phyloP scores from a whole-genome alignment of 164 flowering plant genomes.

The Malania oleifera region DNA sequence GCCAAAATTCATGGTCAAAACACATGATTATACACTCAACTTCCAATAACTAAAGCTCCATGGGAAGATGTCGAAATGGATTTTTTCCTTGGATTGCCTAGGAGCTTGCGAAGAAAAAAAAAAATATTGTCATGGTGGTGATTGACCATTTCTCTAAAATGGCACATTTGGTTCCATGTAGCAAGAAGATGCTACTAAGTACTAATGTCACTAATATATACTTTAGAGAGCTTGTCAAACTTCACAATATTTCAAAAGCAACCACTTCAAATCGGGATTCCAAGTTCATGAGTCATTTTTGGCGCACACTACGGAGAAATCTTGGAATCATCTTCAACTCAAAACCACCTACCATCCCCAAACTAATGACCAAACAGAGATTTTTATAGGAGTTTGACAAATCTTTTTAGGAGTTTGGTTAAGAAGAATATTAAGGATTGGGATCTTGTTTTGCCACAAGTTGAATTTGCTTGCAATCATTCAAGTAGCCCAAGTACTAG shows the following conservation, averaged over 20 bases:
- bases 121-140: background rate
- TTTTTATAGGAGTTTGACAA: no score
- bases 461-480: no score
- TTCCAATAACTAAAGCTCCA: constrained; percentile 3
- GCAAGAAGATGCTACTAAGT: constrained; percentile 9
- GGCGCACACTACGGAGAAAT: constrained; percentile 11
- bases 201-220: background rate
- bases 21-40: constrained; percentile 1
- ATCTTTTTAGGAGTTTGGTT: no score
- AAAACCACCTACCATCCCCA: constrained; percentile 9
- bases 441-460: no score
- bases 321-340: constrained; percentile 5
- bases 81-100: constrained; percentile 11
- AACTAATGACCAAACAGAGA: constrained; percentile 7
- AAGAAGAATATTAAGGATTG: no score
- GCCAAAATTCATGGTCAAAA: constrained; percentile 5
- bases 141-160: constrained; percentile 17
- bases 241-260: no score
- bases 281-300: constrained; percentile 12
- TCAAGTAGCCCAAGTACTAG: no score
- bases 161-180: constrained; percentile 15
- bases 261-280: constrained; percentile 8
- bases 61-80: constrained; percentile 10
- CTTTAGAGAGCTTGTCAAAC: no score
- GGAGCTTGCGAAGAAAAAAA: background rate